These are phyloP conservation scores for Picea sitchensis DNA, from an alignment of 75 land plant genomes.

Conservation along the genomic window DNA sequence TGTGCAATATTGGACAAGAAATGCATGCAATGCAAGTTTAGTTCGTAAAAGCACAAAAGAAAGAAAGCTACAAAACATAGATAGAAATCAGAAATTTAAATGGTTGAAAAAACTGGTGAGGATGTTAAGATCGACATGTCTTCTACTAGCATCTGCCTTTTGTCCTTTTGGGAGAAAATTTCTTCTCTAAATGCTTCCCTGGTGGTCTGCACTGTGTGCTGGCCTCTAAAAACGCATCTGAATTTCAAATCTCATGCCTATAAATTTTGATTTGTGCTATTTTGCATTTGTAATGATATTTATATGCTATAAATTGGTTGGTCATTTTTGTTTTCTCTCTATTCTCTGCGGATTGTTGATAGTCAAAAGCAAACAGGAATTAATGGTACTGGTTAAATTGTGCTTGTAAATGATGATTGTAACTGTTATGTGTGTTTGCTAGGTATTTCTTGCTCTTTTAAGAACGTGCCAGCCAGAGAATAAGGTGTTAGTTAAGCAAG, in stretches of 20 bases:
- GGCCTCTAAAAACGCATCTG: not conserved
- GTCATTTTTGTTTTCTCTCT: not conserved
- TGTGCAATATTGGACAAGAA: not conserved
- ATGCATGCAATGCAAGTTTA: not conserved
- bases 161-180: too few species aligned
- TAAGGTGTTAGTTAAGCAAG: conserved; percentile 90
- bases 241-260: not conserved
- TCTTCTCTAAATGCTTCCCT: not conserved
- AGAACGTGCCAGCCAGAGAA: conserved; percentile 99
- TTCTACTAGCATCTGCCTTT: not conserved
- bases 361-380: not conserved
- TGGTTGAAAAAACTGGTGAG: not conserved
- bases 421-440: not conserved
- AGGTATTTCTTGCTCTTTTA: conserved; percentile 98
- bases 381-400: not conserved
- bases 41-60: not conserved
- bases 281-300: not conserved
- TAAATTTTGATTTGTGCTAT: not conserved
- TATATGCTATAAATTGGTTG: not conserved
- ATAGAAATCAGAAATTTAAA: not conserved
- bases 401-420: conserved; percentile 5
- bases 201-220: not conserved
- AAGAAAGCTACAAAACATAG: not conserved
- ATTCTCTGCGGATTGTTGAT: not conserved
- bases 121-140: not conserved